These are phyloP conservation scores for Arthrobotrys entomopaga DNA, from an alignment of 2,329 filamentous ascomycete genomes.

Conservation along the genomic window DNA sequence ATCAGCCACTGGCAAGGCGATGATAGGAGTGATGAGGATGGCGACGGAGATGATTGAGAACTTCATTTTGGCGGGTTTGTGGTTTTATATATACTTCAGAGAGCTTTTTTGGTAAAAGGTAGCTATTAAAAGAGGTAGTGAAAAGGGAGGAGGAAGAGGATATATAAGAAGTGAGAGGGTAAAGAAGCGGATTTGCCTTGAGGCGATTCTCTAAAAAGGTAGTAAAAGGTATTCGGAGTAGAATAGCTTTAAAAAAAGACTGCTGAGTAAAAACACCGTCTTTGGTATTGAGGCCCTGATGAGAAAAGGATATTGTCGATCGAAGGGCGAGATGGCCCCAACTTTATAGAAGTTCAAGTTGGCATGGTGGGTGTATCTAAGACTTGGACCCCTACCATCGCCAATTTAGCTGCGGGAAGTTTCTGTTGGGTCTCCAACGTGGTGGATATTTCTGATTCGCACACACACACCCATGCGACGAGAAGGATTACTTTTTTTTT, in stretches of 20 bases:
- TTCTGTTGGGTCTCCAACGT: conserved; percentile 45
- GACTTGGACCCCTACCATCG: conserved; percentile 26
- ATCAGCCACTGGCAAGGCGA: conserved; percentile 38
- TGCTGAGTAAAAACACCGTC: conserved; percentile 11
- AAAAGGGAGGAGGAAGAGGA: conserved; percentile 22
- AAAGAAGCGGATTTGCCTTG: conserved; percentile 28
- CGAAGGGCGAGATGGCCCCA: conserved; percentile 34
- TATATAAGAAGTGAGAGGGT: conserved; percentile 32
- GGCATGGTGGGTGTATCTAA: conserved; percentile 1
- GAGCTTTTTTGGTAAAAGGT: not conserved
- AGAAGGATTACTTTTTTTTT: too few species aligned
- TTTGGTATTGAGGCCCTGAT: conserved; percentile 39
- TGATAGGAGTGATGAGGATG: conserved; percentile 27
- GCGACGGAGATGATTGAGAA: conserved; percentile 31
- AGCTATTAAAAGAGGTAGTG: not conserved
- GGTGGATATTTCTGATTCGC: conserved; percentile 21
- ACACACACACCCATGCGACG: not conserved
- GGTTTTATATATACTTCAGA: not conserved
- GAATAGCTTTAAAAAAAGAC: conserved; percentile 46
- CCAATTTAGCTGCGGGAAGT: conserved; percentile 43
- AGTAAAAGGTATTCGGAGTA: conserved; percentile 11
- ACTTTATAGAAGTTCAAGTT: conserved; percentile 47
- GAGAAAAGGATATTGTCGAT: conserved; percentile 40
- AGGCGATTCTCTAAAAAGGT: conserved; percentile 38
- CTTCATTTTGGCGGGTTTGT: conserved; percentile 34